Evolutionary conservation across 1,284 basidiomycete genomes (phyloP), one percentile per base, ranked within the genome.

Genomic region (Tilletia caries): DNA sequence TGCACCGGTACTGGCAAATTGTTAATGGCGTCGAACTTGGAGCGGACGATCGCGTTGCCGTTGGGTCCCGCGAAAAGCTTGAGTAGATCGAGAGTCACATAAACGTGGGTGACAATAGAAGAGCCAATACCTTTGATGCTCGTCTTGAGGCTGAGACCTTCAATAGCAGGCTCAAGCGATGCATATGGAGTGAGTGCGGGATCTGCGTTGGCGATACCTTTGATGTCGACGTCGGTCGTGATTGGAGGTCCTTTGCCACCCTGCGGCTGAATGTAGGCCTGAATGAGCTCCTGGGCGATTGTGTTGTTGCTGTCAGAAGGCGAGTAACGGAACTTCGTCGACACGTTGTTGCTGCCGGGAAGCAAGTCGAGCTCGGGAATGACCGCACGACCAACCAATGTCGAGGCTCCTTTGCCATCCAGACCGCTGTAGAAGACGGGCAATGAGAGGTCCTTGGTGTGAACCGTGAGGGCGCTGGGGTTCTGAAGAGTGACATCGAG

Each of bases 251-350:
- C 8, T 41, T 41, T 41, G 10, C 86, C 79, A n/a, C n/a, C n/a
- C 27, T 82, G 84, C 1, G 79, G 76, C 68, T 78, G 74, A 13
- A 83, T 67, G 73, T 84, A 84, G 58, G 66, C 70, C 27, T 71
- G 69, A 3, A 84, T 71, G 71, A 84, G 67, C 29, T 67, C 62
- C 81, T 89, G 88, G 1, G 90, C 89, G 20, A 85, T 83, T 1
- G 89, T 89, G 75, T 91, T 87, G 75, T 91, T 90, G 0, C 90
- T 90, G 15, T 15, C 37, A 15, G 15, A 6, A 41, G 37, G 37
- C 73, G 86, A 82, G 76, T 91, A 92, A 71, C 86, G 89, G 85
- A 91, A 91, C 77, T 90, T 88, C 4, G 89, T 85, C 0, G 85
- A 68, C 29, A 89, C 77, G 1, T 76, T 75, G 74, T 91, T 90